Conservation (phyloP, 2,329 filamentous ascomycete species). For the Hypomyces perniciosus region DNA sequence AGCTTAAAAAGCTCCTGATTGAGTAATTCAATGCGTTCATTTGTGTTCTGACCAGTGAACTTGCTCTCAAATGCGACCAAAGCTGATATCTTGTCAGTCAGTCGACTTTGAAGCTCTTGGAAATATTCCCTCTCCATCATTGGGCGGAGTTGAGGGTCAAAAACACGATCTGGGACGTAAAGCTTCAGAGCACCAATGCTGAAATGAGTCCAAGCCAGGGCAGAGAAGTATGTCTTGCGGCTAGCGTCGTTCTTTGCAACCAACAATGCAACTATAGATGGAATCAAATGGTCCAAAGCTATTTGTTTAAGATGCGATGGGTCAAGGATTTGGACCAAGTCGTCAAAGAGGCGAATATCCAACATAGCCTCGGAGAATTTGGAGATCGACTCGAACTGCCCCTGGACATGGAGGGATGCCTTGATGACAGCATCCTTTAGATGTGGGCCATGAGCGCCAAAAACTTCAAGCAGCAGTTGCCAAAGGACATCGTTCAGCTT, state of each 20-base stretch:
- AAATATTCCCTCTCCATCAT: constrained; percentile 59
- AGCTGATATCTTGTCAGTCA: constrained; percentile 53
- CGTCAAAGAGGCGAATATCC: constrained; percentile 15
- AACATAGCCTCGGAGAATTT: constrained; percentile 2
- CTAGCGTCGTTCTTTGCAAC: constrained; percentile 16
- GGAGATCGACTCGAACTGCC: constrained; percentile 13
- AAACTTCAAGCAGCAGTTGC: constrained; percentile 37
- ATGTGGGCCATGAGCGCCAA: constrained; percentile 33
- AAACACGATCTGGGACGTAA: constrained; percentile 79
- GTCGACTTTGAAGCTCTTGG: constrained; percentile 46
- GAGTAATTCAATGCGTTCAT: constrained; percentile 58
- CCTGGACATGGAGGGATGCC: constrained; percentile 21
- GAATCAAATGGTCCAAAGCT: constrained; percentile 38
- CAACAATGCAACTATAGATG: constrained; percentile 40
- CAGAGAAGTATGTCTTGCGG: constrained; percentile 28
- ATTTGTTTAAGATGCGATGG: constrained; percentile 33
- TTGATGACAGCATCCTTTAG: constrained; percentile 25
- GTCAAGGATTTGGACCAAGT: constrained; percentile 22
- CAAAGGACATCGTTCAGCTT: constrained; percentile 45
- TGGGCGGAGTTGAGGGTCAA: constrained; percentile 68
- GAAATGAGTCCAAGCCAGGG: constrained; percentile 68
- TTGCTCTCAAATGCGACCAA: constrained; percentile 59
- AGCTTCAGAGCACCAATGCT: constrained; percentile 68
- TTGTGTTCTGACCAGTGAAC: constrained; percentile 64
- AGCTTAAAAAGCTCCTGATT: constrained; percentile 56